A percentile compares a stretch with the other conserved stretches of the same genome.
Conservation (phyloP, 371 early-diverging fungal genomes). For the Syncephalis plumigaleata region DNA sequence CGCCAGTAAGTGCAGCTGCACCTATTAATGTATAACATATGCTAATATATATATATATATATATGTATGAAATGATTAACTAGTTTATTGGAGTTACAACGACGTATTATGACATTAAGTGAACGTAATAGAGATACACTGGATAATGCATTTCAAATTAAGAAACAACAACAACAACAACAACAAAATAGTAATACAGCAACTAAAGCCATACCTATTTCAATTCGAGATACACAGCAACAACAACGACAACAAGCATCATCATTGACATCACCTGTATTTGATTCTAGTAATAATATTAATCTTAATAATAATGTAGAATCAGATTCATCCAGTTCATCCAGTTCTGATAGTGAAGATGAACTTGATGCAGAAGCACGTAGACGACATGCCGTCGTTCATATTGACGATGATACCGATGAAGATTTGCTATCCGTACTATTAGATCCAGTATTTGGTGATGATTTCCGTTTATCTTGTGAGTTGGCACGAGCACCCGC, state of each 20-base stretch:
- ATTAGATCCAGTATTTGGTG: conserved; percentile 18
- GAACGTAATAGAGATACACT: conserved; percentile 32
- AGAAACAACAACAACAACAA: background rate
- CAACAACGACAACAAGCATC: too few species aligned
- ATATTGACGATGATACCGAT: conserved; percentile 61
- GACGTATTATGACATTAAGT: conserved; percentile 31
- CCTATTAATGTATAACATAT: too few species aligned
- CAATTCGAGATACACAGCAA: too few species aligned
- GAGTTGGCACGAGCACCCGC: too few species aligned
- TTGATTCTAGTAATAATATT: conserved; percentile 6
- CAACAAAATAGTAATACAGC: too few species aligned
- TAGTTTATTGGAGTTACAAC: conserved; percentile 32
- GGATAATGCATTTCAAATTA: conserved; percentile 16
- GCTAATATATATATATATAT: too few species aligned
- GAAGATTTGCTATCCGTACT: conserved; percentile 46
- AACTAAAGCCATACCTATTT: too few species aligned
- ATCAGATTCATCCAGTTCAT: conserved; percentile 14
- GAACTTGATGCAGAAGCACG: conserved; percentile 9
- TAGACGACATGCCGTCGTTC: conserved; percentile 25
- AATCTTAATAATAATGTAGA: conserved; percentile 9
- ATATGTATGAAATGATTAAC: too few species aligned
- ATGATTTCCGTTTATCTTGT: conserved; percentile 6
- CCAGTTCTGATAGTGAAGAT: conserved; percentile 15
- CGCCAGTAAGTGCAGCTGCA: conserved; percentile 6
- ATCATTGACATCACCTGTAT: background rate